Percentiles rank a stretch among this genome's conserved stretches.
These are phyloP conservation scores for Rubia tinctorum DNA, from an alignment of 305 asterid genomes.

Conservation along the genomic window DNA sequence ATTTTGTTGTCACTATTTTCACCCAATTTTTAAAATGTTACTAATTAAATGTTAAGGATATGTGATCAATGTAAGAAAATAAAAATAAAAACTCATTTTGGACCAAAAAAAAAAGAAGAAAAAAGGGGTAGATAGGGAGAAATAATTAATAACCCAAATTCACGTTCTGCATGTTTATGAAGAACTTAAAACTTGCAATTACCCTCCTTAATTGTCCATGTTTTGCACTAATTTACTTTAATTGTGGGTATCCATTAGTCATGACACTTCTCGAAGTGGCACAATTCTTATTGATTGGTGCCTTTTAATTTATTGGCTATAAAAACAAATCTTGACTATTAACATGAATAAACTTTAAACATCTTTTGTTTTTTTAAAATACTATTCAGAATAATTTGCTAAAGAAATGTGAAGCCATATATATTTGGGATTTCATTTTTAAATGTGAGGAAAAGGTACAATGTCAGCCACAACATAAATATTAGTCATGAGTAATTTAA, in stretches of 20 bases:
- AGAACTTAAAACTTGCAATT: background rate
- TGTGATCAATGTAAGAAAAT: background rate
- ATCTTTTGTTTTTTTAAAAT: too few relatives aligned
- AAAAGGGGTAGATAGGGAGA: background rate
- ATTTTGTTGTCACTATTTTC: too few relatives aligned
- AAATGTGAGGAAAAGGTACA: too few relatives aligned
- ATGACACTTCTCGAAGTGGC: background rate
- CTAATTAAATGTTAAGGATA: too few relatives aligned
- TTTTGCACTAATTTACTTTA: background rate
- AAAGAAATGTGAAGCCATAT: too few relatives aligned
- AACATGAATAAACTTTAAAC: background rate
- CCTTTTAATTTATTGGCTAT: background rate
- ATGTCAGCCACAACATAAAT: background rate
- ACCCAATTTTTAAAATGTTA: too few relatives aligned
- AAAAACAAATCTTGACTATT: background rate
- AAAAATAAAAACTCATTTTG: background rate
- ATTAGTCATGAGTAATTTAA: background rate
- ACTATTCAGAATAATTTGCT: too few relatives aligned
- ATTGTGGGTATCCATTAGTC: background rate
- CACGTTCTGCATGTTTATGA: background rate
- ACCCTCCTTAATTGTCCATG: constrained; percentile 1
- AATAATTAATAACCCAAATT: background rate
- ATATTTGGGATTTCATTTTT: too few relatives aligned
- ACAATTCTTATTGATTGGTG: background rate
- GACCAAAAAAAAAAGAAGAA: background rate